Conservation (phyloP, 306 rosid species). For the Glycine soja region DNA sequence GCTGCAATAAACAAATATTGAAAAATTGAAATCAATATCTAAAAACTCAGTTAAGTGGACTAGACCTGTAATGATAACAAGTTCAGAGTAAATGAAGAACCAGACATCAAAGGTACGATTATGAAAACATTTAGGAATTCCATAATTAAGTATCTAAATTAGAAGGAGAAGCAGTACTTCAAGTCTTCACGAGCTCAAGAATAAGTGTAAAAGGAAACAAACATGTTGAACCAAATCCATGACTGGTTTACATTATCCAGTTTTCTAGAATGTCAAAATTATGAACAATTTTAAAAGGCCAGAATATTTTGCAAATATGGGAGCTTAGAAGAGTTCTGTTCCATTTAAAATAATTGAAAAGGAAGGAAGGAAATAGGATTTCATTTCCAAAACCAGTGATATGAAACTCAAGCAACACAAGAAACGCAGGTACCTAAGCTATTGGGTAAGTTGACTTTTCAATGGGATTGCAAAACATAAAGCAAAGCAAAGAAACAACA, state of each 20-base stretch:
- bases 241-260: neutral
- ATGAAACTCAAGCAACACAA: too few species aligned
- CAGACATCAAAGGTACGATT: neutral
- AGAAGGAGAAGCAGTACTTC: neutral
- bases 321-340: neutral
- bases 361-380: too few species aligned
- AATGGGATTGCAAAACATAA: neutral
- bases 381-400: too few species aligned
- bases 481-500: neutral
- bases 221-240: neutral
- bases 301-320: neutral
- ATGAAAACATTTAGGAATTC: conserved; percentile 1
- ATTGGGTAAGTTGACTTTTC: neutral
- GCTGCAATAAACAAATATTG: conserved; percentile 57
- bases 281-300: neutral
- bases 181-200: neutral
- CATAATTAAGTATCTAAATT: neutral
- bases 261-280: neutral
- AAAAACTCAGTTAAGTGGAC: conserved; percentile 16
- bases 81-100: conserved; percentile 16
- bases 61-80: neutral
- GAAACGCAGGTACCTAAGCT: neutral
- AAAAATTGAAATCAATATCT: conserved; percentile 16
- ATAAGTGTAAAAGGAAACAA: neutral
- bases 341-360: neutral